Evolutionary conservation across 176 grass and related monocot species (phyloP).

Genomic region (Avena eriantha): DNA sequence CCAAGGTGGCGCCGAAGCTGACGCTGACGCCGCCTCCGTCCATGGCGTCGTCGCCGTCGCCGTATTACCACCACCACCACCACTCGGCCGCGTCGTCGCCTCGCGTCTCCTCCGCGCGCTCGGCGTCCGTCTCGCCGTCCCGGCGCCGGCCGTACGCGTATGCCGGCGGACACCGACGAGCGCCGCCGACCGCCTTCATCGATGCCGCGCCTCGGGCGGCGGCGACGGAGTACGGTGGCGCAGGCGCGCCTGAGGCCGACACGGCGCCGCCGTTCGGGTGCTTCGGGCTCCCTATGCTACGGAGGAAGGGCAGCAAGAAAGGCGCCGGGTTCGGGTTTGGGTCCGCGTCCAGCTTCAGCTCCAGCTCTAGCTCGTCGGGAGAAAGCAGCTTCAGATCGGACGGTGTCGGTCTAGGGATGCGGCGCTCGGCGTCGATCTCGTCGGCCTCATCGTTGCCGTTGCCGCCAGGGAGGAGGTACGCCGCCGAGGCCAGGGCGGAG

Average conservation of each 20-base stretch:
- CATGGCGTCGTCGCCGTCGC: constrained; percentile 43
- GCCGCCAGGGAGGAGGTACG: constrained; percentile 42
- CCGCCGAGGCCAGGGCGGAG: constrained; percentile 42
- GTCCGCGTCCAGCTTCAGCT: not conserved
- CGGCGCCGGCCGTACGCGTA: constrained; percentile 19
- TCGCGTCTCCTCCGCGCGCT: constrained; percentile 28
- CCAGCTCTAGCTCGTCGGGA: constrained; percentile 39
- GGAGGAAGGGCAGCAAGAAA: constrained; percentile 47
- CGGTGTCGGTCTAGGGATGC: constrained; percentile 1
- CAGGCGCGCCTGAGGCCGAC: not conserved
- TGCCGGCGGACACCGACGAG: not conserved
- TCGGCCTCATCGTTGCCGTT: constrained; percentile 48
- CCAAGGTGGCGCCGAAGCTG: constrained; percentile 43
- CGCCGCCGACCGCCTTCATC: constrained; percentile 45
- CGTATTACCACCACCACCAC: constrained; percentile 39
- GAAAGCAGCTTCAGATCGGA: constrained; percentile 45
- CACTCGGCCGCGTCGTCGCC: constrained; percentile 34
- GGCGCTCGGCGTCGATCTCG: constrained; percentile 39
- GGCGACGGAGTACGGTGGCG: not conserved
- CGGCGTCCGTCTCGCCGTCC: constrained; percentile 55
- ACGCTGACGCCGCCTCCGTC: constrained; percentile 62
- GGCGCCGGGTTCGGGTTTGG: not conserved
- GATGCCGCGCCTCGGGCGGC: constrained; percentile 36
- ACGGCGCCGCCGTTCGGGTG: constrained; percentile 34
- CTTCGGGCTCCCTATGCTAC: constrained; percentile 50